Evolutionary conservation across 2,329 filamentous ascomycete genomes (phyloP), one percentile per base, ranked within the genome.

Genomic region (Lachnellula suecica): DNA sequence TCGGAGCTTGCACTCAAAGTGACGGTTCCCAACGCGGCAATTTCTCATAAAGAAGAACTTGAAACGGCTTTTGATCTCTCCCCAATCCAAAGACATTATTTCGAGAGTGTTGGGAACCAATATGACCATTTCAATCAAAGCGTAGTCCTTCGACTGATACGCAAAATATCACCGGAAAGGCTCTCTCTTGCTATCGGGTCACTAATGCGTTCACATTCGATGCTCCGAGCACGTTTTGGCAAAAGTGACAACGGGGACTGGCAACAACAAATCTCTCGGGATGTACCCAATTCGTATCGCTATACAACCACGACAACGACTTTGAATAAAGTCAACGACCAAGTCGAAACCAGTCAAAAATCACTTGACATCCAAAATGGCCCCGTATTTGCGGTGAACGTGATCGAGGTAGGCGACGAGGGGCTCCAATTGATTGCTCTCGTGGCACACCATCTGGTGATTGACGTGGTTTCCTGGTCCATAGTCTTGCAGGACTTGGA

Each of bases 401-500:
- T 59, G 7, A 47, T 57, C 25, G 34, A 57, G 11, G 31, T 56
- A 15, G 31, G 42, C 11, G 37, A 43, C 17, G 45, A 49, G 8
- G 46, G 47, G 3, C 38, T 51, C 4, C 51, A 91, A 41, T 24
- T 56, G 7, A 4, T 61, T 5, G 57, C 53, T 19, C 23, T 65
- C 3, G 43, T 49, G 8, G 56, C 51, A 5, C 59, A 61, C 29
- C 59, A 61, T 46, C 44, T 61, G 6, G 50, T 57, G 27, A 66
- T 70, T 44, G 68, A 71, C 43, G 47, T 71, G 8, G 70, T 71
- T n/a, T 66, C 67, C 8, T 71, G 70, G 70, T 59, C 68, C 23
- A 53, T 71, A 3, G 57, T 71, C 11, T 57, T 71, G 4, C 63
- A 70, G 51, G 69, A 71, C 49, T 57, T 71, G 13, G 69, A 72